Percentiles rank a stretch among this genome's conserved stretches.
These are phyloP conservation scores for Kodamaea arcana DNA, from an alignment of 1,139 yeast species.

Conservation along the genomic window DNA sequence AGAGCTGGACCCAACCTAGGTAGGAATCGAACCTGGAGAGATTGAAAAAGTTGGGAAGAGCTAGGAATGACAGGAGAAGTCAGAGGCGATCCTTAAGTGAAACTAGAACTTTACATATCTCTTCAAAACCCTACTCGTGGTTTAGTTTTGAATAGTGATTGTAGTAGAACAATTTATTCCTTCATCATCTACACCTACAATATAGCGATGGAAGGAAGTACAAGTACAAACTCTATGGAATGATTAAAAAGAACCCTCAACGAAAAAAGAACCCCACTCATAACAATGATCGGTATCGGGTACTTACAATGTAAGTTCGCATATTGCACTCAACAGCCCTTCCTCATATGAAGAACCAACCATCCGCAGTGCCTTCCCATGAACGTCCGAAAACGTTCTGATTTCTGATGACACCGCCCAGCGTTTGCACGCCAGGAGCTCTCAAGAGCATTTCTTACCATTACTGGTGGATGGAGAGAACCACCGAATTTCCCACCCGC, in stretches of 20 bases:
- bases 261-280: slow-evolving; percentile 33
- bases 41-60: too few species aligned
- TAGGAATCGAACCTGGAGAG: background rate
- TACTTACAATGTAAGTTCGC: slow-evolving; percentile 54
- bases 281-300: slow-evolving; percentile 82
- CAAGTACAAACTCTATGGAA: too few species aligned
- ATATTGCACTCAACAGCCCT: slow-evolving; percentile 75
- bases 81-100: too few species aligned
- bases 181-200: too few species aligned
- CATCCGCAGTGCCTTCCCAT: slow-evolving; percentile 76
- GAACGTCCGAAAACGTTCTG: slow-evolving; percentile 23
- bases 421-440: slow-evolving; percentile 70
- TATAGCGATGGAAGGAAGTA: too few species aligned
- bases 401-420: slow-evolving; percentile 74
- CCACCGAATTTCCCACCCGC: slow-evolving; percentile 90
- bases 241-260: too few species aligned
- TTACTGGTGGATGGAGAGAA: slow-evolving; percentile 49
- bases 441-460: slow-evolving; percentile 50
- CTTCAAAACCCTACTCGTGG: too few species aligned
- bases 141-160: too few species aligned
- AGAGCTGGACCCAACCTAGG: too few species aligned
- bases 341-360: slow-evolving; percentile 49
- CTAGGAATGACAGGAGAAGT: too few species aligned
- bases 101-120: too few species aligned
- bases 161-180: too few species aligned